Evolutionary conservation across 139 green algal species (phyloP).

Genomic region (Closterium sp.): DNA sequence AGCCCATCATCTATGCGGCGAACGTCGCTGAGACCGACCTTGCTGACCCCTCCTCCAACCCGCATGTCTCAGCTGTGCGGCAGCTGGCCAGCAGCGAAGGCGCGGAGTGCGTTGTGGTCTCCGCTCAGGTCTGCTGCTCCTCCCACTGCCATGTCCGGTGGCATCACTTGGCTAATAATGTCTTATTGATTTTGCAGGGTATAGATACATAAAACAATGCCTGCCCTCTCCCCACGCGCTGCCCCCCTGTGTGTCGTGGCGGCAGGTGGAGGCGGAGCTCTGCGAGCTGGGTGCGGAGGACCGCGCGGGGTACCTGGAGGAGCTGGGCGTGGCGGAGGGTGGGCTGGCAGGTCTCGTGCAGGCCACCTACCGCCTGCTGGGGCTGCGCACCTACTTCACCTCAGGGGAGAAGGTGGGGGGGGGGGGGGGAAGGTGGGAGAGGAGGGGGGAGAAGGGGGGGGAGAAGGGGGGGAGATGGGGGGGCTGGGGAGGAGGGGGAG

Average conservation of each 20-base stretch:
- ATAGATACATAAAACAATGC: neutral
- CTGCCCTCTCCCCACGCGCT: too few relatives aligned
- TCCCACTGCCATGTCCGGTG: neutral
- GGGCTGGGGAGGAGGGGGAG: neutral
- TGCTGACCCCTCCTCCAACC: constrained; percentile 74
- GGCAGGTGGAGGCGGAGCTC: constrained; percentile 87
- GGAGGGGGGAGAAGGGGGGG: too few relatives aligned
- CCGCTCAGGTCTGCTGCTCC: constrained; percentile 59
- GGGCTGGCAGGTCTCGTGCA: constrained; percentile 69
- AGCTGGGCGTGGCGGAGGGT: constrained; percentile 77
- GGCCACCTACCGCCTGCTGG: constrained; percentile 78
- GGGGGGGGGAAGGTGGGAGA: constrained; percentile 54
- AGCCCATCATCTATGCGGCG: constrained; percentile 65
- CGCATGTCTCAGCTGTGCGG: constrained; percentile 73
- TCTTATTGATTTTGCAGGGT: neutral
- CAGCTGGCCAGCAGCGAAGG: constrained; percentile 65
- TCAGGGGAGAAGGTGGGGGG: constrained; percentile 92
- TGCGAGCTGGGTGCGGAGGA: constrained; percentile 83
- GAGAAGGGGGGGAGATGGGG: too few relatives aligned
- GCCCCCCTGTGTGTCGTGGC: too few relatives aligned
- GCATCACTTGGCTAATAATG: neutral
- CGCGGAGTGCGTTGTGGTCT: constrained; percentile 75
- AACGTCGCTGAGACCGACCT: constrained; percentile 93
- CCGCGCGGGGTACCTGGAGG: constrained; percentile 81
- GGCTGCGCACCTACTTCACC: constrained; percentile 97